Evolutionary conservation across 768 basidiomycete genomes (phyloP), one percentile per base, ranked within the genome.

Genomic region (Pilatotrama ljubarskyi): DNA sequence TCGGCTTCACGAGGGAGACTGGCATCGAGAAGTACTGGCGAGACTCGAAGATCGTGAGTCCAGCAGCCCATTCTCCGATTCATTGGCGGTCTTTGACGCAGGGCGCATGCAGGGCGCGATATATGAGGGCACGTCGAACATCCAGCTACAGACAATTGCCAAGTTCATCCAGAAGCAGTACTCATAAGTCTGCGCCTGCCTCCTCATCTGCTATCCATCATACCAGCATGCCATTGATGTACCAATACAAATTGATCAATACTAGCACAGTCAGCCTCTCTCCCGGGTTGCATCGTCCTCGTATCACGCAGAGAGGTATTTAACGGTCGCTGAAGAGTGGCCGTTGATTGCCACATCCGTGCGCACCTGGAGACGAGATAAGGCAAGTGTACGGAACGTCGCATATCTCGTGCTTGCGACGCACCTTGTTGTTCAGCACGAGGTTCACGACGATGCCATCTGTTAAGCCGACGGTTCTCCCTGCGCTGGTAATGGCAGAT

Each of bases 11-110:
- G 53, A 77, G 94, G 52, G 95, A 98, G 77, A 91, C 92, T 0
- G 95, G 94, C 3, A 90, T 98, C 63, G 97, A 98, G 78, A 98
- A 98, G 78, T 96, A 78, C 71, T 96, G 93, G 93, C 77, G 96
- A 60, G 96, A 98, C 74, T 95, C 93, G 6, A 98, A 97, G 82
- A 95, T 96, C 68, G 92, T 92, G 67, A 77, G 89, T 80, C n/a
- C 1, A 29, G 8, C 20, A 47, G 13, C 42, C 35, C 15, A n/a
- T 7, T 32, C 3, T 15, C 13, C 24, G 37, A 2, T n/a, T n/a
- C n/a, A n/a, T 51, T 36, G 43, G 11, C 35, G 40, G 42, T 56
- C 66, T 22, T 64, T 61, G 3, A 59, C 24, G 41, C 38, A 38
- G 7, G 55, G 5, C 11, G 51, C 20, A 55, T 55, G 18, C 58